These are phyloP conservation scores for Elongisporangium senticosum DNA, from an alignment of 352 stramenopile genomes.

Conservation along the genomic window DNA sequence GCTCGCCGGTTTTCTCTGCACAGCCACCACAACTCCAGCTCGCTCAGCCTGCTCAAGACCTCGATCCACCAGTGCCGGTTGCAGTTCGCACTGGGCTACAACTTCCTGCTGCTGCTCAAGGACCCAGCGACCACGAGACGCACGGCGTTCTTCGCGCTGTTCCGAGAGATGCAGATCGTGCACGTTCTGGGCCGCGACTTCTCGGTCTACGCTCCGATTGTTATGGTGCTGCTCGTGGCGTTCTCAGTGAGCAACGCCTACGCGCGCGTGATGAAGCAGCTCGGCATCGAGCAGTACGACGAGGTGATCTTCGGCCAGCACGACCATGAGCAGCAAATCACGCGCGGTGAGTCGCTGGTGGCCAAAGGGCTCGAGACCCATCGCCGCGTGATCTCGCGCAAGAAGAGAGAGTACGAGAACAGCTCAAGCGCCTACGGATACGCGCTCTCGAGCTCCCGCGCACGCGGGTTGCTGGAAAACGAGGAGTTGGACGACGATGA, in stretches of 20 bases:
- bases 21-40: constrained; percentile 47
- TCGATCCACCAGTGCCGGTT: constrained; percentile 60
- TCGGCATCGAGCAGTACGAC: constrained; percentile 72
- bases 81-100: constrained; percentile 67
- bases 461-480: constrained; percentile 7
- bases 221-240: constrained; percentile 44
- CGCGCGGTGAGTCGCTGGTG: constrained; percentile 42
- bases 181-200: constrained; percentile 52
- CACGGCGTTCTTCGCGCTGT: constrained; percentile 54
- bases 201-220: constrained; percentile 43
- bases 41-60: constrained; percentile 52
- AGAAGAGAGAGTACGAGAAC: constrained; percentile 28
- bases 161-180: constrained; percentile 47
- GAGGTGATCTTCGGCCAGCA: constrained; percentile 32
- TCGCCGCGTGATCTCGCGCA: constrained; percentile 22
- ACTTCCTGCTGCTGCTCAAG: constrained; percentile 54
- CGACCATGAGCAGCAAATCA: constrained; percentile 31
- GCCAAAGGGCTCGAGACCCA: constrained; percentile 45
- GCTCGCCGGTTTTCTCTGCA: constrained; percentile 47
- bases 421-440: constrained; percentile 26
- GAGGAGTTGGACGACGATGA: background rate
- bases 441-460: constrained; percentile 1
- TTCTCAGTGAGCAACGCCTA: constrained; percentile 52
- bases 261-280: constrained; percentile 34
- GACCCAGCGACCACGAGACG: constrained; percentile 23